Evolutionary conservation across 2,329 filamentous ascomycete species (phyloP).

Genomic region (Clonostachys chloroleuca): DNA sequence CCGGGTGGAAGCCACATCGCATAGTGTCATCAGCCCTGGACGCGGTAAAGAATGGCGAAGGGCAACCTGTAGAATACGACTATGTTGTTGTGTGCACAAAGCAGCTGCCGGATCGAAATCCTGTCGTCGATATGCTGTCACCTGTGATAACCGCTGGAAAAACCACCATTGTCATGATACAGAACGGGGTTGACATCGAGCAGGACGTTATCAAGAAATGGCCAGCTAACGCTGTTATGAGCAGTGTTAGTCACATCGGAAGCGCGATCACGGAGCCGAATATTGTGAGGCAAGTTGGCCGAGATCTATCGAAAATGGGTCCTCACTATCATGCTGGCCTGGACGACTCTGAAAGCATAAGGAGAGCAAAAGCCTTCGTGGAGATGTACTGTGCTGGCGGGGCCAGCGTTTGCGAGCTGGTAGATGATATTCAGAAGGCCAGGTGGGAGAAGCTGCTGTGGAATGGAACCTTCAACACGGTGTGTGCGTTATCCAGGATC

Average conservation of each 20-base stretch:
- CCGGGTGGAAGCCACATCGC: conserved; percentile 3
- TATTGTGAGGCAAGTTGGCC: background rate
- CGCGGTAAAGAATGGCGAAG: background rate
- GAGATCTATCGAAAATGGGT: conserved; percentile 2
- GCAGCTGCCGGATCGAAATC: background rate
- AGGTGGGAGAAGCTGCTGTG: conserved; percentile 47
- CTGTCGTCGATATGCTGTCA: background rate
- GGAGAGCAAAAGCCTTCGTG: conserved; percentile 2
- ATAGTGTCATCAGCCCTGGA: conserved; percentile 1
- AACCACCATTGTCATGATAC: background rate
- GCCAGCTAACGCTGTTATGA: background rate
- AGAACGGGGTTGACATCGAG: conserved; percentile 1
- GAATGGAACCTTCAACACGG: conserved; percentile 46
- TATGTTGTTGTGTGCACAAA: conserved; percentile 1
- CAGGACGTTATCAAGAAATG: background rate
- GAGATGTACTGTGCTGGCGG: conserved; percentile 5
- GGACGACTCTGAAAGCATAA: conserved; percentile 2
- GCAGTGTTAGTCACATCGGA: conserved; percentile 1
- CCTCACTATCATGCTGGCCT: conserved; percentile 3
- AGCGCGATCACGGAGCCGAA: background rate
- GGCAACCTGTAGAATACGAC: background rate
- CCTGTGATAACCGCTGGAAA: background rate
- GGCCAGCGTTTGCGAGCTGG: conserved; percentile 4
- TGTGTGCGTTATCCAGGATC: conserved; percentile 43
- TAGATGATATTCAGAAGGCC: conserved; percentile 4